Conservation (phyloP, 257 asterid species). For the Nemophila menziesii region DNA sequence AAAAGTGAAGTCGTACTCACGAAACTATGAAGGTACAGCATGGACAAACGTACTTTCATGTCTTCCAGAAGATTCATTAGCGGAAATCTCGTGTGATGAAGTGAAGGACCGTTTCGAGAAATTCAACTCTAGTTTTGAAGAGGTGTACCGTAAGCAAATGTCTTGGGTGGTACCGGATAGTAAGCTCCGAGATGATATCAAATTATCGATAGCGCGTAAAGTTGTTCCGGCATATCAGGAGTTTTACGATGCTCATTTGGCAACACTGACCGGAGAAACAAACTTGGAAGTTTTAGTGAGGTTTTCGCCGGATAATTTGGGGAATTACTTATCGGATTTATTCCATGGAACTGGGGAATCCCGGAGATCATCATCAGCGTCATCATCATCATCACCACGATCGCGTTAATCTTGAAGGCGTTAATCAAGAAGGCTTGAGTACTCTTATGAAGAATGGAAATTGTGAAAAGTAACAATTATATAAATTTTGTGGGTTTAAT, state of each 20-base stretch:
- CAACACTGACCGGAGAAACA: constrained; percentile 23
- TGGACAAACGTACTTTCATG: constrained; percentile 41
- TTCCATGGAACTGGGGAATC: constrained; percentile 24
- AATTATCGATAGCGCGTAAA: constrained; percentile 39
- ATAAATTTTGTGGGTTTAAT: too few relatives aligned
- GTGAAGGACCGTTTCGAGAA: constrained; percentile 28
- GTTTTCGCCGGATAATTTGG: constrained; percentile 55
- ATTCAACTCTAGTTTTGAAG: constrained; percentile 42
- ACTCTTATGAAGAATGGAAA: too few relatives aligned
- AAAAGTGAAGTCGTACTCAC: constrained; percentile 42
- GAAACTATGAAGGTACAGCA: constrained; percentile 40
- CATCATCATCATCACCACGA: constrained; percentile 19
- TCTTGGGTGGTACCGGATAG: constrained; percentile 44
- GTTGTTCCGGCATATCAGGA: constrained; percentile 41
- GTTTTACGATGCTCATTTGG: constrained; percentile 35
- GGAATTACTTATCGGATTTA: constrained; percentile 47
- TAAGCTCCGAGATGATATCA: constrained; percentile 51
- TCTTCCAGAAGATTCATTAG: constrained; percentile 26
- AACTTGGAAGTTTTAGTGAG: constrained; percentile 33
- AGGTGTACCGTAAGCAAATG: constrained; percentile 36
- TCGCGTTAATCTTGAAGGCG: too few relatives aligned
- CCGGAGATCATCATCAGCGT: constrained; percentile 21
- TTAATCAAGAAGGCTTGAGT: too few relatives aligned
- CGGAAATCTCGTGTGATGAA: constrained; percentile 16
- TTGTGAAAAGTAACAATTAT: too few relatives aligned